Base-by-base conservation (phyloP, 2,329 filamentous ascomycete genomes). In the Aspergillus fumigatiaffinis region DNA sequence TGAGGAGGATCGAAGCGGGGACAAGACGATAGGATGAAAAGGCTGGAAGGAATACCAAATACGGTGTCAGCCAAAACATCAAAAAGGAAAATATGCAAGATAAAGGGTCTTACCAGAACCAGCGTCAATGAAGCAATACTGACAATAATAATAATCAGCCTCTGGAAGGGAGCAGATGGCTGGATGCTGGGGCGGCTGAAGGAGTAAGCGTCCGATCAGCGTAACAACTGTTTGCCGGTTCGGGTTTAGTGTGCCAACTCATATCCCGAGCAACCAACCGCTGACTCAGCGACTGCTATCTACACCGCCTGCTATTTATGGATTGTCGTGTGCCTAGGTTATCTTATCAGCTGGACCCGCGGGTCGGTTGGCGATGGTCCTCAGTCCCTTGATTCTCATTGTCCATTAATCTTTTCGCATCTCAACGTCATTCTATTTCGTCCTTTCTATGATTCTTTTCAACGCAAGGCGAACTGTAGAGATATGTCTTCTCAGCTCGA, bases 141-240 rank as follows among this genome's bases (percentile, higher is more conserved):
- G n/a, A 23, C 23, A 28, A 38, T 3, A 51, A 38, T 6, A 51
- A 51, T 25, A 3, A 38, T 17, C 44, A 51, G 32, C 21, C n/a
- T 12, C 41, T 29, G 50, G 42, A 48, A 44, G 49, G 50, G 55
- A 54, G 52, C 47, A 59, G 50, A 60, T 60, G 52, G 51, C 28
- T 55, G 38, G 50, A 51, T 48, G 55, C 52, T 60, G 57, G 59
- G 52, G 51, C 52, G 51, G 56, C 50, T 54, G 56, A 14, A 25
- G 32, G 41, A 49, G 25, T 44, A 10, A 55, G 47, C 51, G 44
- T 49, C 32, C 35, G 35, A 35, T 44, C 50, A 35, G 50, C 66
- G 54, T 56, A 61, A 70, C 72, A 76, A 77, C 73, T 70, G 66
- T 73, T 69, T 75, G 58, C 75, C 68, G 53, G 63, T 71, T 75